These are phyloP conservation scores for Sphagnurus paluster DNA, from an alignment of 1,284 basidiomycete species.

Conservation along the genomic window DNA sequence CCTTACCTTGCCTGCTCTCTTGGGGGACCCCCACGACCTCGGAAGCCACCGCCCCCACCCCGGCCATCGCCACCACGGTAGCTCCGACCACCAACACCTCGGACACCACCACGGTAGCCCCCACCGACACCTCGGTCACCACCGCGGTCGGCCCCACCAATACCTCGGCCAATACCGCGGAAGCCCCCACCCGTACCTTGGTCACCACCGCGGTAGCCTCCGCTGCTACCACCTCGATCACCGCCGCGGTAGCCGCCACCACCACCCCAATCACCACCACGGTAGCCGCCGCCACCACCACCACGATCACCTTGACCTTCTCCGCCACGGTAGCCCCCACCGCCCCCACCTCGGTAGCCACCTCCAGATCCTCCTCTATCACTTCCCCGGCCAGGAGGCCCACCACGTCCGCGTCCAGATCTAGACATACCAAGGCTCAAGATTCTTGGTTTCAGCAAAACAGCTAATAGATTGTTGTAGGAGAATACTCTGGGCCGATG, in stretches of 20 bases:
- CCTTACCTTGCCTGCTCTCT: slow-evolving; percentile 53
- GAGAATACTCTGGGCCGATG: background rate
- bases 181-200: slow-evolving; percentile 26
- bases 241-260: slow-evolving; percentile 16
- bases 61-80: background rate
- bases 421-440: slow-evolving; percentile 33
- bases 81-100: slow-evolving; percentile 19
- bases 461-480: background rate
- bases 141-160: slow-evolving; percentile 19
- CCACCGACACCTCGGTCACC: slow-evolving; percentile 26
- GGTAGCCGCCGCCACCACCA: no score
- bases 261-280: slow-evolving; percentile 23
- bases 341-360: no score
- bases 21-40: slow-evolving; percentile 12
- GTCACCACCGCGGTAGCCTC: slow-evolving; percentile 18
- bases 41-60: slow-evolving; percentile 25
- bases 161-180: slow-evolving; percentile 31
- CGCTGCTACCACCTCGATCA: slow-evolving; percentile 18
- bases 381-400: slow-evolving; percentile 26
- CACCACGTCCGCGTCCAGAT: slow-evolving; percentile 31
- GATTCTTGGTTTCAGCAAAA: background rate
- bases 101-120: slow-evolving; percentile 22
- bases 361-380: no score
- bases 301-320: slow-evolving; percentile 23
- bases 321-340: slow-evolving; percentile 24